Evolutionary conservation across 495 filamentous ascomycete genomes (phyloP).

Genomic region (Penicillium antarcticum): DNA sequence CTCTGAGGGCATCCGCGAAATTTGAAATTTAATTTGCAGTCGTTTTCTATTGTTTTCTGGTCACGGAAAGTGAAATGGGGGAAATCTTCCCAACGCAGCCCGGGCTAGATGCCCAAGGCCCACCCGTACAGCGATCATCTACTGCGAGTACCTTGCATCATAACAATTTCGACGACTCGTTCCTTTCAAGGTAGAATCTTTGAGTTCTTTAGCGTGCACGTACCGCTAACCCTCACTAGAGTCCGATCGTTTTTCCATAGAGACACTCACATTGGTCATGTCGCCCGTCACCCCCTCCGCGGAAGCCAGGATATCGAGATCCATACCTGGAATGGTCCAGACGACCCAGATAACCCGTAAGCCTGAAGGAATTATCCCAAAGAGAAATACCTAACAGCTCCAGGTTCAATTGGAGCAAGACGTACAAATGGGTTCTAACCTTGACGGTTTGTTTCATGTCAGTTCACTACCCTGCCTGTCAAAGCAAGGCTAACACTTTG

Average conservation of each 20-base stretch:
- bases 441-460: constrained; percentile 43
- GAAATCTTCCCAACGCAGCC: background rate
- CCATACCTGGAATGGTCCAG: constrained; percentile 24
- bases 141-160: constrained; percentile 16
- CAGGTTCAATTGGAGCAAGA: constrained; percentile 6
- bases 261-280: constrained; percentile 23
- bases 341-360: constrained; percentile 28
- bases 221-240: background rate
- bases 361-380: background rate
- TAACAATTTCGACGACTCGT: constrained; percentile 25
- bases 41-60: background rate
- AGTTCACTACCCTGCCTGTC: background rate
- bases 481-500: background rate
- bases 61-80: background rate
- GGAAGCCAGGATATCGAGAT: constrained; percentile 20
- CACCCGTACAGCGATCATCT: constrained; percentile 2
- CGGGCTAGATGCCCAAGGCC: background rate
- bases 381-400: background rate
- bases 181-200: constrained; percentile 13
- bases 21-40: too few species aligned
- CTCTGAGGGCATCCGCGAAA: too few species aligned
- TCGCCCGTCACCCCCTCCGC: constrained; percentile 16
- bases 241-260: constrained; percentile 21
- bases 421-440: constrained; percentile 37
- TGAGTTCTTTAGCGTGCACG: too few species aligned